phyloP scores from a whole-genome alignment of 306 rosid species.

The Inga leiocalycina region DNA sequence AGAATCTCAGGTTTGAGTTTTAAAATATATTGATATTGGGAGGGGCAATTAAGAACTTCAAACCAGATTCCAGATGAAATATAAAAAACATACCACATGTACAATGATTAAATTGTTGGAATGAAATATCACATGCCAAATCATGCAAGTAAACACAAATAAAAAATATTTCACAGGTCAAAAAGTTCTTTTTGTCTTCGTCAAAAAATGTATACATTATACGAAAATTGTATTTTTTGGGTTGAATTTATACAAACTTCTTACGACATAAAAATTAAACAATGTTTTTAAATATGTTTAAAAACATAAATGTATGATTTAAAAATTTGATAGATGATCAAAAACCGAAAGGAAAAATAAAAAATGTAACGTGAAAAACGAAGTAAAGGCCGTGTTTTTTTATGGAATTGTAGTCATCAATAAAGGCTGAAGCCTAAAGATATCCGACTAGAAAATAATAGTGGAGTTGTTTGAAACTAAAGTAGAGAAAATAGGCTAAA shows the following conservation, averaged over 20 bases:
- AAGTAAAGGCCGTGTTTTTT: background rate
- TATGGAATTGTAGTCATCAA: too few species aligned
- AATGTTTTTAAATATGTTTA: too few species aligned
- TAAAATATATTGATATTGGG: rapidly evolving
- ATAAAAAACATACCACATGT: background rate
- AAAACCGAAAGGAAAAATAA: background rate
- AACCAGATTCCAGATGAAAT: too few species aligned
- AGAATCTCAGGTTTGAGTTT: rapidly evolving
- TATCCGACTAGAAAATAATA: background rate
- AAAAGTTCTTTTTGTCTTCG: background rate
- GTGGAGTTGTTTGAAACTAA: background rate
- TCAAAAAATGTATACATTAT: background rate
- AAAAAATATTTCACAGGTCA: too few species aligned
- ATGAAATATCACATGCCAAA: background rate
- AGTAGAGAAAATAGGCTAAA: background rate
- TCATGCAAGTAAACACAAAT: background rate
- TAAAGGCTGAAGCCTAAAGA: background rate
- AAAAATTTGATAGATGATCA: background rate
- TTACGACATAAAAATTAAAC: background rate
- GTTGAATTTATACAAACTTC: background rate
- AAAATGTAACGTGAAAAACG: background rate
- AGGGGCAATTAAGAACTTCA: rapidly evolving
- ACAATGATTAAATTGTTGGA: background rate
- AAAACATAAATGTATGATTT: too few species aligned
- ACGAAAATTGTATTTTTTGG: background rate